Evolutionary conservation across 192 early-diverging fungal species (phyloP), one percentile per base, ranked within the genome.

Genomic region (Rhizophagus prolifer): DNA sequence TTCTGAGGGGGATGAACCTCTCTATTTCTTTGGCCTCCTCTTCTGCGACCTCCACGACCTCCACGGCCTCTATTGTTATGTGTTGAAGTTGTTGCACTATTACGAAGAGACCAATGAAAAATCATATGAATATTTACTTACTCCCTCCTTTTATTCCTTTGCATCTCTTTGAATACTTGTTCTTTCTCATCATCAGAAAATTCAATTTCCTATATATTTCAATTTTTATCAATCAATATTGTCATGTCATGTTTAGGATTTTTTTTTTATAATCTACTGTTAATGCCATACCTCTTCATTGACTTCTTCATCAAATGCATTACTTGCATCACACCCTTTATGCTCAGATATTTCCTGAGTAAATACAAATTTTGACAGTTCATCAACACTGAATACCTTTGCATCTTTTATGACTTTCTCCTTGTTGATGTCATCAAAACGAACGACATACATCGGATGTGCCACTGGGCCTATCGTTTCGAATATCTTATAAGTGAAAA

Each of bases 391-490:
- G 69, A 86, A 96, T 0, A 98, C 88, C 6, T 74, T 77, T 19
- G 76, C 77, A 13, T 89, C 89, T 2, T 83, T 72, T 12, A 70
- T 81, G 26, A 86, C 81, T 21, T 78, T 76, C 65, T 79, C 64
- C 9, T 36, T 25, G 58, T 91, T 86, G 7, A 95, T 90, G 25
- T 79, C 78, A 75, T 91, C 88, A 81, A 95, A 95, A 16, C 93
- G 86, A 16, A 99, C 87, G 19, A 90, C 88, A 81, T 97, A 98
- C 61, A 94, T 80, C 4, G 97, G 97, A 38, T 86, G 82, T 2
- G 84, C 76, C 1, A 99, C 91, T 10, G 95, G 95, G 8, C 97
- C 97, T 87, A 99, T 95, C 1, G 94, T 95, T 68, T 99, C 97
- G 85, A 90, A 96, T 14, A 95, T 82, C 88, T 89, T 14, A 38